A percentile compares a stretch with the other conserved stretches of the same genome.
Conservation (phyloP, 2,329 filamentous ascomycete species). For the Pseudogymnoascus sp. region DNA sequence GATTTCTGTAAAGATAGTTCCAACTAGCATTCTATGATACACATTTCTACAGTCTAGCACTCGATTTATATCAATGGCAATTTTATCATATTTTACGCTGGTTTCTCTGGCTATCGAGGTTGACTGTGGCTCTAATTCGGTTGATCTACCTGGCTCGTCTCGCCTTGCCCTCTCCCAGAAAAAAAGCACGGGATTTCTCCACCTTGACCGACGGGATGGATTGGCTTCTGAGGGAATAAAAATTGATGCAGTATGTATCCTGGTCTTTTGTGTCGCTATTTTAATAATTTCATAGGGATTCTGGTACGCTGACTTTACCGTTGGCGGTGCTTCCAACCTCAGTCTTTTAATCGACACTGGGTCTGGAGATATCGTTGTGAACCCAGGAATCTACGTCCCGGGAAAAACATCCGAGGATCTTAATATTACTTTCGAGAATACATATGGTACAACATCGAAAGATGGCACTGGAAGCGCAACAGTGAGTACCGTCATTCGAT, state of each 20-base stretch:
- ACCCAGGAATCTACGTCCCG: conserved; percentile 11
- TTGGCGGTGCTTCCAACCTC: conserved; percentile 9
- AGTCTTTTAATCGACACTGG: conserved; percentile 13
- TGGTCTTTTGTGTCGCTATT: neutral
- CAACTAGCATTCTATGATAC: neutral
- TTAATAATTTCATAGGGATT: conserved; percentile 5
- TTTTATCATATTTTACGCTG: neutral
- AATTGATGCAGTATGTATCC: neutral
- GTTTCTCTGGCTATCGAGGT: neutral
- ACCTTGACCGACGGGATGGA: neutral
- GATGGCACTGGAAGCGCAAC: neutral
- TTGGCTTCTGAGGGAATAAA: neutral
- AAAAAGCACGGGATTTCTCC: neutral
- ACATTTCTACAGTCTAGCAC: neutral
- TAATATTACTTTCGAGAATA: neutral
- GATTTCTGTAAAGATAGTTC: neutral
- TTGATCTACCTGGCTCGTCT: neutral
- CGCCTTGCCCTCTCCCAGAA: neutral
- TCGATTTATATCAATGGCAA: neutral
- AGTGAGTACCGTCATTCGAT: neutral
- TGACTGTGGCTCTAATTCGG: neutral
- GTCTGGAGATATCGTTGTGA: conserved; percentile 14
- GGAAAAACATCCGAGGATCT: neutral
- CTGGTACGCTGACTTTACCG: conserved; percentile 13
- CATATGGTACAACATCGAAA: neutral